phyloP scores from a whole-genome alignment of 83 land plant species.

The Isoetes engelmannii region DNA sequence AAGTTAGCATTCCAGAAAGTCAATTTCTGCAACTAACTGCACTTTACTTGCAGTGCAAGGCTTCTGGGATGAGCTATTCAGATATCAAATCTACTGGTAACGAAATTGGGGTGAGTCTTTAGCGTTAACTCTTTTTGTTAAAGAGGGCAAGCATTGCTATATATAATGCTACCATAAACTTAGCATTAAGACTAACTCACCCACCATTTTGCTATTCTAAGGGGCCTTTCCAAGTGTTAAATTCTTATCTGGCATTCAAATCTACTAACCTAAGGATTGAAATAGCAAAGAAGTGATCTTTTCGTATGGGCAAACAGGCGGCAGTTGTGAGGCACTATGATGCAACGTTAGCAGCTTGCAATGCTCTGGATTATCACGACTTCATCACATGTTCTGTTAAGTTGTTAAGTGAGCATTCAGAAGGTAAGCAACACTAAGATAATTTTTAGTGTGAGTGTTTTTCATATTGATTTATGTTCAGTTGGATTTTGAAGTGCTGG shows the following conservation, averaged over 20 bases:
- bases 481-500: slow-evolving; percentile 37
- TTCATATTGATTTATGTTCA: neutral
- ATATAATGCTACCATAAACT: too few relatives aligned
- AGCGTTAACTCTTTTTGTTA: too few relatives aligned
- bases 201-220: too few relatives aligned
- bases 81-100: slow-evolving; percentile 56
- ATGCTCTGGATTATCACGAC: slow-evolving; percentile 95
- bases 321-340: slow-evolving; percentile 63
- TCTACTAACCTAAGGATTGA: too few relatives aligned
- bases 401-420: slow-evolving; percentile 55
- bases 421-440: slow-evolving; percentile 44
- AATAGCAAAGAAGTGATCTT: neutral
- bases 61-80: slow-evolving; percentile 66
- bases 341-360: slow-evolving; percentile 68
- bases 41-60: slow-evolving; percentile 58
- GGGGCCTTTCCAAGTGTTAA: too few relatives aligned
- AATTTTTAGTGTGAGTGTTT: neutral
- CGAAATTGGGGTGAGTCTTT: slow-evolving; percentile 54
- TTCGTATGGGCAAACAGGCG: slow-evolving; percentile 42
- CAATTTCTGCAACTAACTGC: neutral
- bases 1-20: too few relatives aligned
- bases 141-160: too few relatives aligned
- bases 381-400: slow-evolving; percentile 64
- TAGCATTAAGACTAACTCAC: too few relatives aligned
- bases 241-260: too few relatives aligned